Base-by-base conservation (phyloP, 352 stramenopile genomes). In the Pythium grandisporangium region DNA sequence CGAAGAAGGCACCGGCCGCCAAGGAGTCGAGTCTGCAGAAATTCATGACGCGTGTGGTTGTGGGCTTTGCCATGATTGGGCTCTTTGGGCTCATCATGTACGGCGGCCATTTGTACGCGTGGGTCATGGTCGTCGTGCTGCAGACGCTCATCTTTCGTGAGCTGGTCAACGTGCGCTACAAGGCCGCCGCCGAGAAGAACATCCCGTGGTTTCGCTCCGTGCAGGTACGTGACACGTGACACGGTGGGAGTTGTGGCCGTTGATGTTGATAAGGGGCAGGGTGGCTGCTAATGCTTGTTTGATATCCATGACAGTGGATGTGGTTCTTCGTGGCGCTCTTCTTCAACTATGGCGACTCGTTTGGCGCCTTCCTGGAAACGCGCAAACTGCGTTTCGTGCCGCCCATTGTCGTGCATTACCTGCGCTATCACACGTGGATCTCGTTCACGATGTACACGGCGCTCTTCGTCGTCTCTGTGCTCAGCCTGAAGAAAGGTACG, bases 201-300 rank as follows among this genome's bases (percentile, higher is more conserved):
- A 97, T 98, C 55, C 95, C 96, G 36, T 92, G 96, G 57, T 99
- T 99, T 63, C 93, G 96, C 27, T 98, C 95, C 4, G 91, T 97
- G 42, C 52, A n/a, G n/a, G n/a, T n/a, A n/a, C n/a, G n/a, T n/a
- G n/a, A n/a, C n/a, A n/a, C n/a, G n/a, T n/a, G n/a, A n/a, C n/a
- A n/a, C n/a, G n/a, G n/a, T n/a, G n/a, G n/a, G n/a, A n/a, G n/a
- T n/a, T n/a, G n/a, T n/a, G n/a, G n/a, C n/a, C n/a, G n/a, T n/a
- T n/a, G n/a, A n/a, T n/a, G n/a, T n/a, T n/a, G n/a, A n/a, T n/a
- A n/a, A n/a, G n/a, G n/a, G n/a, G n/a, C n/a, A 42, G 22, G 13
- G 5, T 8, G 6, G 4, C 7, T 39, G 27, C 16, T 5, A 17
- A 37, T 24, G 20, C 14, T 24, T 22, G 25, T 6, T 3, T 45